Evolutionary conservation across 148 eudicot species (phyloP).

Genomic region (Nyssa sinensis): DNA sequence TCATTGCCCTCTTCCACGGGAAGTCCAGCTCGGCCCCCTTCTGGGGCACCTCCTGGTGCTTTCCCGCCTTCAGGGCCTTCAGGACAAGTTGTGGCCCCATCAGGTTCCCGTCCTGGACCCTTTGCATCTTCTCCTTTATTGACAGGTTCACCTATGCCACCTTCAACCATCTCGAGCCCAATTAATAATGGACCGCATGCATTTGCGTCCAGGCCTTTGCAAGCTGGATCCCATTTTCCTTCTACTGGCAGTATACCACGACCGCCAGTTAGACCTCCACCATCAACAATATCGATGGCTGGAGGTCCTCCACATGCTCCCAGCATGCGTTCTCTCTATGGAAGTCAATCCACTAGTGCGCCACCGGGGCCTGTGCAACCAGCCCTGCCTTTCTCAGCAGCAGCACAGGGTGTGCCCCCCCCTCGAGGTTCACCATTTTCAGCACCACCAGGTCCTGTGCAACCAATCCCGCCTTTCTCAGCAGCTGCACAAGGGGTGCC

Average conservation of each 20-base stretch:
- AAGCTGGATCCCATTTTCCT: slow-evolving; percentile 58
- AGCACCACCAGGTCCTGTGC: slow-evolving; percentile 34
- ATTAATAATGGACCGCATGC: slow-evolving; percentile 66
- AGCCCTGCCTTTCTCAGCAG: slow-evolving; percentile 40
- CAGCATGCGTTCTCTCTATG: slow-evolving; percentile 50
- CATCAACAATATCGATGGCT: slow-evolving; percentile 24
- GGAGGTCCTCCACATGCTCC: slow-evolving; percentile 53
- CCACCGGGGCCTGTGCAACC: slow-evolving; percentile 40
- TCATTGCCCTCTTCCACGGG: slow-evolving; percentile 27
- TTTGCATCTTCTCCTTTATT: slow-evolving; percentile 47
- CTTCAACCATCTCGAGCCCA: slow-evolving; percentile 32
- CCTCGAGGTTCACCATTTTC: slow-evolving; percentile 29
- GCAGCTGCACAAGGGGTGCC: slow-evolving; percentile 25
- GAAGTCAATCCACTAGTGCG: slow-evolving; percentile 41
- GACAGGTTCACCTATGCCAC: slow-evolving; percentile 35
- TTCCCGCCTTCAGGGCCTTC: slow-evolving; percentile 33
- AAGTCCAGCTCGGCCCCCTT: slow-evolving; percentile 28
- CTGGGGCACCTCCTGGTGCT: slow-evolving; percentile 34
- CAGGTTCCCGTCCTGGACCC: slow-evolving; percentile 52
- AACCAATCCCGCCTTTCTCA: slow-evolving; percentile 45
- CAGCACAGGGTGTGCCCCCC: slow-evolving; percentile 25
- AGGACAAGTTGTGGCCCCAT: slow-evolving; percentile 29
- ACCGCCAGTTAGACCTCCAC: slow-evolving; percentile 51
- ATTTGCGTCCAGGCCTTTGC: slow-evolving; percentile 40
- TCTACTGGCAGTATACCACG: slow-evolving; percentile 46